These are phyloP conservation scores for Amphirosellinia nigrospora DNA, from an alignment of 495 filamentous ascomycete species.

Conservation along the genomic window DNA sequence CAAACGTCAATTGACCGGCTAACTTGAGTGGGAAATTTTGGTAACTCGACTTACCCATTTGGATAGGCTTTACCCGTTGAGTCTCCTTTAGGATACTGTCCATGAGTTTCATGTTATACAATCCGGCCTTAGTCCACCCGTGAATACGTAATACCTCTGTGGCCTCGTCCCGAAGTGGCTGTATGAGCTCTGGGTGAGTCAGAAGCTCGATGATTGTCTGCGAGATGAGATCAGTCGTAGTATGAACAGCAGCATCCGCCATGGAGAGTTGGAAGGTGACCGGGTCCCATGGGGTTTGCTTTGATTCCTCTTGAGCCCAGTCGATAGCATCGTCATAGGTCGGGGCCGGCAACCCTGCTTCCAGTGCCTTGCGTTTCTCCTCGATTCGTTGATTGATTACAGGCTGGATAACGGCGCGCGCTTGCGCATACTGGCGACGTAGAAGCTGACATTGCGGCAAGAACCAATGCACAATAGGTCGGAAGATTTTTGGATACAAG, in stretches of 20 bases:
- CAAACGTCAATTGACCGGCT: not conserved
- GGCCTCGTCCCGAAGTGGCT: conserved; percentile 46
- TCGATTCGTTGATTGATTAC: conserved; percentile 37
- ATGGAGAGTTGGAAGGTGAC: conserved; percentile 38
- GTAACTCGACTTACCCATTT: conserved; percentile 38
- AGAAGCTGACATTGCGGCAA: conserved; percentile 37
- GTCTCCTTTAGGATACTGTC: conserved; percentile 58
- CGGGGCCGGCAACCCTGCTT: conserved; percentile 16
- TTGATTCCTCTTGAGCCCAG: conserved; percentile 42
- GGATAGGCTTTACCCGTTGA: conserved; percentile 48
- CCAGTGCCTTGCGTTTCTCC: conserved; percentile 26
- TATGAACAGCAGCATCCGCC: conserved; percentile 43
- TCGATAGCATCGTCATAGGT: conserved; percentile 43
- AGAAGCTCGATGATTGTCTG: conserved; percentile 47
- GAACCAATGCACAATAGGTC: conserved; percentile 45
- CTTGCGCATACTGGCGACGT: conserved; percentile 30
- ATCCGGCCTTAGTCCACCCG: conserved; percentile 52
- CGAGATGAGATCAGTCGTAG: conserved; percentile 45
- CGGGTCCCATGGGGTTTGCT: conserved; percentile 39
- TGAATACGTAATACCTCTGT: conserved; percentile 37
- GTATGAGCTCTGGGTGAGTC: conserved; percentile 41
- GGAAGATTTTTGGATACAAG: conserved; percentile 41
- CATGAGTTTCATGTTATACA: conserved; percentile 59
- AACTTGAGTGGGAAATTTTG: not conserved
- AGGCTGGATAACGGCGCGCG: conserved; percentile 35